A percentile compares a stretch with the other conserved stretches of the same genome.
phyloP scores from a whole-genome alignment of 345 rosid genomes.

The Arabis alpina region DNA sequence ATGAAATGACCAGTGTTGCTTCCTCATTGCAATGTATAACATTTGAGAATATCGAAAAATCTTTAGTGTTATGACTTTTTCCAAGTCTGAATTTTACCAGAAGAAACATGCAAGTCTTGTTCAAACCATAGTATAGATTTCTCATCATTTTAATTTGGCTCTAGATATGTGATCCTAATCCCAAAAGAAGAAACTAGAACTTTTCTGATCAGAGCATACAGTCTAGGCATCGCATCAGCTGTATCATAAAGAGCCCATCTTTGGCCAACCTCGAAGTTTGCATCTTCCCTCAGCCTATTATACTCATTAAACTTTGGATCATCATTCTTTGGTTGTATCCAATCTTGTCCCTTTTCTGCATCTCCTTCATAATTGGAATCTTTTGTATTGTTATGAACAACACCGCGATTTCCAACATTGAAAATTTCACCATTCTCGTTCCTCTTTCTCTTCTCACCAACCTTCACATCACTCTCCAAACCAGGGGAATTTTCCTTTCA shows the following conservation, averaged over 20 bases:
- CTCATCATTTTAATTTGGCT: slow-evolving; percentile 56
- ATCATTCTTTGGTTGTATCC: neutral
- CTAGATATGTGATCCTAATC: slow-evolving; percentile 64
- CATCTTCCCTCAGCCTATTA: slow-evolving; percentile 47
- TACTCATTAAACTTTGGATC: slow-evolving; percentile 42
- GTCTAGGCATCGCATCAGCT: slow-evolving; percentile 68
- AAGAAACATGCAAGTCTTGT: slow-evolving; percentile 54
- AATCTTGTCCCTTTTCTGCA: no score
- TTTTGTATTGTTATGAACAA: no score
- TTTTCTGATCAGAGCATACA: slow-evolving; percentile 68
- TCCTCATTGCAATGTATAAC: slow-evolving; percentile 45
- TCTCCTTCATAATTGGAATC: no score
- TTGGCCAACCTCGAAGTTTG: slow-evolving; percentile 60
- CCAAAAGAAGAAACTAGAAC: slow-evolving; percentile 49
- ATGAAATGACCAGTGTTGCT: no score
- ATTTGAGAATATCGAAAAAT: slow-evolving; percentile 60
- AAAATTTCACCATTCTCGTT: neutral
- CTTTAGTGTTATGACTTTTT: neutral
- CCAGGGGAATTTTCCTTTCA: no score
- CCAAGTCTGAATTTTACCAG: slow-evolving; percentile 66
- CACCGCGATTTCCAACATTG: no score
- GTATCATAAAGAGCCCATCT: slow-evolving; percentile 63
- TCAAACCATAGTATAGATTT: slow-evolving; percentile 51
- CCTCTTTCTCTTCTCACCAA: slow-evolving; percentile 34
- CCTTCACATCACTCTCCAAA: neutral